Evolutionary conservation across 129 eudicot species (phyloP).

Genomic region (Gnaphalium uliginosum): DNA sequence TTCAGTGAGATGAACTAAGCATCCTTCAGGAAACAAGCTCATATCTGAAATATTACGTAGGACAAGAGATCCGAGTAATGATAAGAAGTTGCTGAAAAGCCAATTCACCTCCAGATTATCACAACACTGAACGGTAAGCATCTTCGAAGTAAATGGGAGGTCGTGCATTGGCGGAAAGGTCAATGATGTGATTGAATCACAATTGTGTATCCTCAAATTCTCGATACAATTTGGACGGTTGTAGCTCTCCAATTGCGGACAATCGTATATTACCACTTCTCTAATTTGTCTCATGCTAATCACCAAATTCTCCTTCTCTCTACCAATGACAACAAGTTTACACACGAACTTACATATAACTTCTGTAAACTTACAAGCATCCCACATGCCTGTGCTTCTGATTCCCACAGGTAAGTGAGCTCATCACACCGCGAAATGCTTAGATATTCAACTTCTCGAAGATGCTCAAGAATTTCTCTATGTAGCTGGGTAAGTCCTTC

Average conservation of each 20-base stretch:
- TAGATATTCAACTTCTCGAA: neutral
- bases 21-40: constrained; percentile 22
- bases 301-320: neutral
- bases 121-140: neutral
- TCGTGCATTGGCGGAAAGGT: neutral
- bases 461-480: neutral
- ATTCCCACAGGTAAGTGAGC: neutral
- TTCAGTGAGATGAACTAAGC: constrained; percentile 2
- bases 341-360: neutral
- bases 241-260: neutral
- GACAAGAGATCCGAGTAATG: neutral
- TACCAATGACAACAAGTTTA: constrained; percentile 3
- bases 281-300: neutral
- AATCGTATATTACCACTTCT: neutral
- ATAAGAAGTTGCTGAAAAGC: constrained; percentile 14
- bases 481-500: neutral
- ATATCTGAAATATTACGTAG: neutral
- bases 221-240: neutral
- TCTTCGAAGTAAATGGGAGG: constrained; percentile 9
- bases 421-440: neutral
- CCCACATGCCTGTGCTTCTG: neutral
- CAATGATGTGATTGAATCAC: neutral
- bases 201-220: neutral
- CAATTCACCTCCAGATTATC: constrained; percentile 7
- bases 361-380: neutral